Conservation (phyloP, 192 early-diverging fungal species). For the Linnemannia zychae region DNA sequence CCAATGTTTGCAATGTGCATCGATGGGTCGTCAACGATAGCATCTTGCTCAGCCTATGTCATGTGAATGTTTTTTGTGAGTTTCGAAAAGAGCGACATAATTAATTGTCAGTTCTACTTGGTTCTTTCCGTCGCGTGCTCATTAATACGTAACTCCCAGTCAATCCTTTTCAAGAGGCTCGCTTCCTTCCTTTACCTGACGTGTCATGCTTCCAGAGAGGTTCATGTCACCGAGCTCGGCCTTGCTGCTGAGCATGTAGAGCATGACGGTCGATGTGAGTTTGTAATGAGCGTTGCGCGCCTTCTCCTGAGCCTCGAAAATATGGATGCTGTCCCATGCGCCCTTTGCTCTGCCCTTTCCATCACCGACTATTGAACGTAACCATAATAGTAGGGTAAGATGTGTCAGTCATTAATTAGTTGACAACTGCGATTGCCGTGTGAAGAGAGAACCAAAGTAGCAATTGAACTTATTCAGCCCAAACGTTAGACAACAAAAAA, state of each 20-base stretch:
- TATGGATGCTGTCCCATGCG: conserved; percentile 99
- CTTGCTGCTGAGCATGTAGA: conserved; percentile 86
- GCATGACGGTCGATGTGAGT: conserved; percentile 96
- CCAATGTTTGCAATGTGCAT: conserved; percentile 96
- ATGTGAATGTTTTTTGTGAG: neutral
- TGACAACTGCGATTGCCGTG: neutral
- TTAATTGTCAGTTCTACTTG: too few species aligned
- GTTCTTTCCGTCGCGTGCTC: too few species aligned
- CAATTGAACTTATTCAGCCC: neutral
- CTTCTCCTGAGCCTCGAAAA: conserved; percentile 91
- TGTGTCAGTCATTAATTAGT: neutral
- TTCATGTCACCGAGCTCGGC: conserved; percentile 81
- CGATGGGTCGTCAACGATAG: conserved; percentile 76
- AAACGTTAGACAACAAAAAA: neutral
- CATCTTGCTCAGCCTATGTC: conserved; percentile 84
- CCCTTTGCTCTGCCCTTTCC: conserved; percentile 83
- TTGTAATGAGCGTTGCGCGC: conserved; percentile 93
- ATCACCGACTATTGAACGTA: conserved; percentile 63
- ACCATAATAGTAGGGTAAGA: conserved; percentile 4
- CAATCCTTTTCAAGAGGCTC: too few species aligned
- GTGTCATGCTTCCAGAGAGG: conserved; percentile 92
- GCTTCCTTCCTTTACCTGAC: conserved; percentile 71
- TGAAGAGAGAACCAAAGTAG: neutral
- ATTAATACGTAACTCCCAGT: too few species aligned
- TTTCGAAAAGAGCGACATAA: neutral